A percentile compares a stretch with the other conserved stretches of the same genome.
Conservation (phyloP, 805 yeast species). For the Starmerella stellata region DNA sequence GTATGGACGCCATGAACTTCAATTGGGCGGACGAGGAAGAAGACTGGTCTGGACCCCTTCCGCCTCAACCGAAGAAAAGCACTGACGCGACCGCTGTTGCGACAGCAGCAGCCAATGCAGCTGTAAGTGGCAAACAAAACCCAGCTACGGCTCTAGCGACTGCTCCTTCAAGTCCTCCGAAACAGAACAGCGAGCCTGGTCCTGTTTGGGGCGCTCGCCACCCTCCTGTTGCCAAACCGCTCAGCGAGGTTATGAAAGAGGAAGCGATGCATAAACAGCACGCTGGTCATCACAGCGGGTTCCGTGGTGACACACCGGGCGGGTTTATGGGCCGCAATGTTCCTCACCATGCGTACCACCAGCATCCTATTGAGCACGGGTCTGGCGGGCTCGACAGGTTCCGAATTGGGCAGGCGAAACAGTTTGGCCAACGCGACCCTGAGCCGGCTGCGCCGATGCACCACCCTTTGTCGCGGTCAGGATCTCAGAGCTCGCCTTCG, state of each 20-base stretch:
- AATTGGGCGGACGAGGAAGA: conserved; percentile 28
- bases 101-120: conserved; percentile 1
- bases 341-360: too few relatives aligned
- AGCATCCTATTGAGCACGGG: too few relatives aligned
- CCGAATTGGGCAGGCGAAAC: not conserved
- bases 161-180: conserved; percentile 3
- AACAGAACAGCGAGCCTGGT: conserved; percentile 1
- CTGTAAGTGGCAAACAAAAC: too few relatives aligned
- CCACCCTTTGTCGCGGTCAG: not conserved
- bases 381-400: not conserved
- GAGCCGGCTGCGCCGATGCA: not conserved
- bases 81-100: not conserved
- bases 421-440: not conserved
- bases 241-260: conserved; percentile 9
- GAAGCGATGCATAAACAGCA: not conserved
- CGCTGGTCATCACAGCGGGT: not conserved
- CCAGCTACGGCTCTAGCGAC: not conserved
- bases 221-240: conserved; percentile 5
- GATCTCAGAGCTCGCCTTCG: not conserved
- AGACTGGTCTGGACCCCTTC: conserved; percentile 13
- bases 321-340: too few relatives aligned
- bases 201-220: conserved; percentile 6
- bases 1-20: conserved; percentile 21
- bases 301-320: too few relatives aligned
- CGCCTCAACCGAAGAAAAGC: conserved; percentile 3